Conservation (phyloP, 768 basidiomycete genomes). For the Mycena olivaceomarginata region DNA sequence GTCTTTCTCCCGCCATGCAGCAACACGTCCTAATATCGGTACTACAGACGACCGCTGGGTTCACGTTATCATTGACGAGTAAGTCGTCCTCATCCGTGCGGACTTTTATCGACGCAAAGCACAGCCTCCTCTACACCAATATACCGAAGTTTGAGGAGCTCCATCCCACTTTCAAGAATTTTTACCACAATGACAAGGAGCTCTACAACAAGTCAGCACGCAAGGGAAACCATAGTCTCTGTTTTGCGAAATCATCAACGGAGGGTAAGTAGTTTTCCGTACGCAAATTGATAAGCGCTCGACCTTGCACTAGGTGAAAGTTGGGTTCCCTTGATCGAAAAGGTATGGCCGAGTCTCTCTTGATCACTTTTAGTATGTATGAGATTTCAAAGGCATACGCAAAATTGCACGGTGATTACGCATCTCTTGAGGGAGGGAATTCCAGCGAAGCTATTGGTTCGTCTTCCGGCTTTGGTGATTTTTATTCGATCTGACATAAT, state of each 20-base stretch:
- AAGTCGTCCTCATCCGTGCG: not conserved
- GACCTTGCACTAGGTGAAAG: constrained; percentile 47
- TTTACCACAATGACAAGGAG: constrained; percentile 72
- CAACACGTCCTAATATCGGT: not conserved
- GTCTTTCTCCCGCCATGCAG: constrained; percentile 26
- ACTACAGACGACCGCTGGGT: constrained; percentile 59
- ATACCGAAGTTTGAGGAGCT: constrained; percentile 74
- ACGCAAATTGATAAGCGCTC: not conserved
- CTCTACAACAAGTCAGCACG: constrained; percentile 65
- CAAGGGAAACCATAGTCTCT: constrained; percentile 66
- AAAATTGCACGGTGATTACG: constrained; percentile 59
- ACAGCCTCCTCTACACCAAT: constrained; percentile 67
- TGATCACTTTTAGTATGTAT: constrained; percentile 5
- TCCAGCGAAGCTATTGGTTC: constrained; percentile 63
- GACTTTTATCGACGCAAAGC: not conserved
- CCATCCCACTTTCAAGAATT: constrained; percentile 55
- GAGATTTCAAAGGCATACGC: constrained; percentile 28
- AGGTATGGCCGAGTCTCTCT: constrained; percentile 74
- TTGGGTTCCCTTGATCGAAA: constrained; percentile 75
- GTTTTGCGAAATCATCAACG: constrained; percentile 68
- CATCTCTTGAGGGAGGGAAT: constrained; percentile 62
- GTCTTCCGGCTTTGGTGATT: not conserved
- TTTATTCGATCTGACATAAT: no score
- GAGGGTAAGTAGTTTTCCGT: constrained; percentile 48
- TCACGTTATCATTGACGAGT: constrained; percentile 76